Evolutionary conservation across 179 eudicot species (phyloP).

Genomic region (Beta macrorhiza): DNA sequence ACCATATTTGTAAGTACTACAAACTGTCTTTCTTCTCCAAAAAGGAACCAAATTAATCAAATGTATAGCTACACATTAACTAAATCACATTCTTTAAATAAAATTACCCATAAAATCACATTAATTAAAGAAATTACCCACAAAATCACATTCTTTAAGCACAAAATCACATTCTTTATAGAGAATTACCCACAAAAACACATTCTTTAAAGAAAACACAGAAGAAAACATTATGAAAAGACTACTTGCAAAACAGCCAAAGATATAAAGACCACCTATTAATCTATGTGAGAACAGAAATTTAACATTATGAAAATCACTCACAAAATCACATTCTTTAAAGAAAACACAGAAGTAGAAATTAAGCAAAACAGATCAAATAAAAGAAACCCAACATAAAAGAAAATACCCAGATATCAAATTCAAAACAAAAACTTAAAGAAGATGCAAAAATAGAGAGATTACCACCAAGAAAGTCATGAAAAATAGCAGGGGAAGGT

Average conservation of each 20-base stretch:
- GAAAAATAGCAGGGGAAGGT: slow-evolving; percentile 40
- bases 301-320: no score
- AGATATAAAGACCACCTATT: slow-evolving; percentile 23
- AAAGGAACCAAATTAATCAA: no score
- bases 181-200: background rate
- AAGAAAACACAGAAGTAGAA: background rate
- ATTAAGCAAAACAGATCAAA: background rate
- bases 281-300: no score
- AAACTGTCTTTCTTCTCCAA: no score
- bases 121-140: background rate
- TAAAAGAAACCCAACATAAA: slow-evolving; percentile 19
- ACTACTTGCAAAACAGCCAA: background rate
- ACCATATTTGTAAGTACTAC: no score
- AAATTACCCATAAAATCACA: background rate
- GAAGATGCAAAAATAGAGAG: slow-evolving; percentile 25
- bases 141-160: background rate
- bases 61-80: no score
- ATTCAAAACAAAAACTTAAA: slow-evolving; percentile 32
- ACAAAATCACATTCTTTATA: background rate
- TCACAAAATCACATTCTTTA: background rate
- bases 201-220: background rate
- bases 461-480: slow-evolving; percentile 54
- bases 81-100: background rate
- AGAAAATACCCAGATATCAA: slow-evolving; percentile 29
- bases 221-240: background rate